A percentile compares a stretch with the other conserved stretches of the same genome.
phyloP scores from a whole-genome alignment of 768 basidiomycete species.

The Pisolithus microcarpus region DNA sequence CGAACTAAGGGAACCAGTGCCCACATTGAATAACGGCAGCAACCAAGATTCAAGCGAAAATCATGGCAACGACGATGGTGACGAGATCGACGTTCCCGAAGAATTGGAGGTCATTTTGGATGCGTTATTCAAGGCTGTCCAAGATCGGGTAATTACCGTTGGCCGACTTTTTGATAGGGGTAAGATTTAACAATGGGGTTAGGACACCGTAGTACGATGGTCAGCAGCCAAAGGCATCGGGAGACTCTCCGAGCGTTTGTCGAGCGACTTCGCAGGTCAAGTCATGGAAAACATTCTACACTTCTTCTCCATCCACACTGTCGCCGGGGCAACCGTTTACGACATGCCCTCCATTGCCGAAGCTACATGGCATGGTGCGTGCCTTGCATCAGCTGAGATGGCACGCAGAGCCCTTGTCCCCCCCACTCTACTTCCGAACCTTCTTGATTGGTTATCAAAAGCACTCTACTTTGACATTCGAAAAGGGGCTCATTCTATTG shows the following conservation, averaged over 20 bases:
- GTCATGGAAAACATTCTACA: constrained; percentile 74
- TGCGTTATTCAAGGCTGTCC: constrained; percentile 61
- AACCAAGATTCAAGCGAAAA: constrained; percentile 4
- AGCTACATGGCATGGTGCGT: constrained; percentile 91
- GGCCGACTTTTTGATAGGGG: not conserved
- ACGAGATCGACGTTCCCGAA: constrained; percentile 64
- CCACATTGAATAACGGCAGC: constrained; percentile 15
- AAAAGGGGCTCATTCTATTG: constrained; percentile 88
- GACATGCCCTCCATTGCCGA: constrained; percentile 76
- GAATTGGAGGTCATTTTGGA: constrained; percentile 71
- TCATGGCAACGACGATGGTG: constrained; percentile 22
- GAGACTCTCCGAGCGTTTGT: constrained; percentile 74
- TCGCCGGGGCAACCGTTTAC: constrained; percentile 55
- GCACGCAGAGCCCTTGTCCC: constrained; percentile 73
- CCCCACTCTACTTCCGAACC: constrained; percentile 45
- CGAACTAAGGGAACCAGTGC: constrained; percentile 22
- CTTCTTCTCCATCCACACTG: constrained; percentile 71
- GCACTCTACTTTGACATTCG: constrained; percentile 88
- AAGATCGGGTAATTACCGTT: constrained; percentile 65
- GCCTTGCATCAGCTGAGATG: constrained; percentile 88
- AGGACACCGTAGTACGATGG: constrained; percentile 96
- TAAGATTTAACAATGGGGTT: constrained; percentile 4
- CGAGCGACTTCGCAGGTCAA: constrained; percentile 66
- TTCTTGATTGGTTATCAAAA: constrained; percentile 79
- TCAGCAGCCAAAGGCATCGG: constrained; percentile 91